Conservation (phyloP, 139 green algal genomes). For the Medakamo hakoo region DNA sequence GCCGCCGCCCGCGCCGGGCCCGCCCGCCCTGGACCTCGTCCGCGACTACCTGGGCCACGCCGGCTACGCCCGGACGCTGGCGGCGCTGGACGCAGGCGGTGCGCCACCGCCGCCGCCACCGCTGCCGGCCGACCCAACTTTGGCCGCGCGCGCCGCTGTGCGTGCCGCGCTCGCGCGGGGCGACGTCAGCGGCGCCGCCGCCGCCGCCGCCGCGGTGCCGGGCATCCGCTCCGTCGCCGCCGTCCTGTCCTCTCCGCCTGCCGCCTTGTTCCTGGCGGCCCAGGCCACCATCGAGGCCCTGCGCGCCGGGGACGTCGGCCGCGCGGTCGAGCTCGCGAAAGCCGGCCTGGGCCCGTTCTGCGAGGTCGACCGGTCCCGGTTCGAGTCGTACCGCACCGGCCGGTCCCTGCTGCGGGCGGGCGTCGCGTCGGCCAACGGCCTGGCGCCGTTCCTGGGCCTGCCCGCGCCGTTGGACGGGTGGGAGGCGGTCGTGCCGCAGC, state of each 20-base stretch:
- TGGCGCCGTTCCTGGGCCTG: no score
- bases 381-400: no score
- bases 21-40: conserved; percentile 33
- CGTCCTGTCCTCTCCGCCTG: not conserved
- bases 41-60: conserved; percentile 61
- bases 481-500: no score
- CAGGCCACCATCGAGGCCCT: not conserved
- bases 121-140: not conserved
- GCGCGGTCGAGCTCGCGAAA: not conserved
- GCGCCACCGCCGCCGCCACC: conserved; percentile 13
- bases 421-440: no score
- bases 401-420: no score
- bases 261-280: not conserved
- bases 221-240: no score
- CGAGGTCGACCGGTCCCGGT: no score
- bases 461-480: no score
- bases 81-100: conserved; percentile 40
- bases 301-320: not conserved
- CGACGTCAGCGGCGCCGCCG: conserved; percentile 26
- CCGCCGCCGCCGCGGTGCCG: conserved; percentile 22
- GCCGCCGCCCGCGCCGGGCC: not conserved
- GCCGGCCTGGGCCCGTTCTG: not conserved
- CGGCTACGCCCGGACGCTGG: conserved; percentile 57
- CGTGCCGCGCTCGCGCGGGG: conserved; percentile 9
- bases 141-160: not conserved